Evolutionary conservation across 2,329 filamentous ascomycete species (phyloP).

Genomic region (Phyllosticta citribraziliensis): DNA sequence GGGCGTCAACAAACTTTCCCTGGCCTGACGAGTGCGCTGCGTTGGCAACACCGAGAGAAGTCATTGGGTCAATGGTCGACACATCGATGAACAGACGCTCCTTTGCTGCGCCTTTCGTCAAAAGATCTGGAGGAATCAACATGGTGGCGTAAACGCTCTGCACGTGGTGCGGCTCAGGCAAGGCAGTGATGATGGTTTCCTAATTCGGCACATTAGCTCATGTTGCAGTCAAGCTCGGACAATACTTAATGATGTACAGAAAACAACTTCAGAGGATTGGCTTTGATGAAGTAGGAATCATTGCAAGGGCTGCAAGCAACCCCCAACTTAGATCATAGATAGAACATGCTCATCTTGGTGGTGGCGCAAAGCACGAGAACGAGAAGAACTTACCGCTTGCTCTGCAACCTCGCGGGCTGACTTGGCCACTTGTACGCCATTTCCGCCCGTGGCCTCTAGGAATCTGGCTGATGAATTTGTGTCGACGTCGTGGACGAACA

Average conservation of each 20-base stretch:
- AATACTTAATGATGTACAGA: not conserved
- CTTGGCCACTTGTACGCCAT: constrained; percentile 46
- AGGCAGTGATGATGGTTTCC: constrained; percentile 44
- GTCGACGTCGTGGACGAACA: constrained; percentile 60
- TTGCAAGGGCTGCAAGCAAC: constrained; percentile 39
- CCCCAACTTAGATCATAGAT: constrained; percentile 66
- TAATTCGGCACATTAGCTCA: constrained; percentile 16
- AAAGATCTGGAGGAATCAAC: constrained; percentile 48
- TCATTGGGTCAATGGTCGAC: constrained; percentile 88
- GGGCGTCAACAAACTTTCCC: constrained; percentile 81
- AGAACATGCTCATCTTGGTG: constrained; percentile 44
- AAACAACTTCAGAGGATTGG: constrained; percentile 11
- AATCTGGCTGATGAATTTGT: constrained; percentile 46
- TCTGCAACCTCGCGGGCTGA: constrained; percentile 54
- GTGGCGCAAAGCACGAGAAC: constrained; percentile 3
- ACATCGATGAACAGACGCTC: constrained; percentile 85
- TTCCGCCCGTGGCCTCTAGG: constrained; percentile 41
- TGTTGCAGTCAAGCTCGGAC: constrained; percentile 7
- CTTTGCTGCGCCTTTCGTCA: constrained; percentile 38
- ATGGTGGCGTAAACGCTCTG: constrained; percentile 53
- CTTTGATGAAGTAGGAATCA: constrained; percentile 6
- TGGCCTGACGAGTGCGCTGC: constrained; percentile 56
- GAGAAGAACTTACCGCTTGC: constrained; percentile 47
- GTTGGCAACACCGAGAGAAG: constrained; percentile 68
- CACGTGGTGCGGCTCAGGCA: constrained; percentile 44